Evolutionary conservation across 352 stramenopile genomes (phyloP).

Genomic region (Blastocystis sp.): DNA sequence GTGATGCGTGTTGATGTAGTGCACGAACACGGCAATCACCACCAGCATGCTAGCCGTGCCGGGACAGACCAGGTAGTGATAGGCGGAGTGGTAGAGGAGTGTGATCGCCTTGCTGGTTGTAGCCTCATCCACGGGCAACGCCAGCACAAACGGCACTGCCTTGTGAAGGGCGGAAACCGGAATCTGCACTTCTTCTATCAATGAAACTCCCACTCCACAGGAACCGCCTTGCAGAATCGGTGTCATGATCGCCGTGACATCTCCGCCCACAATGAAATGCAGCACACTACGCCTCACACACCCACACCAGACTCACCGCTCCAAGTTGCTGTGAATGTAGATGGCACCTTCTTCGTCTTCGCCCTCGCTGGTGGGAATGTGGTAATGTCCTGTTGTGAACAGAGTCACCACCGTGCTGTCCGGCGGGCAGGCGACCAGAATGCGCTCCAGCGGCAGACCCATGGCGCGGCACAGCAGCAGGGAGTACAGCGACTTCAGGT

Average conservation of each 20-base stretch:
- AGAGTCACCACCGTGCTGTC: not conserved
- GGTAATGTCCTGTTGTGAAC: not conserved
- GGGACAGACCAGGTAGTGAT: slow-evolving; percentile 38
- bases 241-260: slow-evolving; percentile 3
- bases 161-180: not conserved
- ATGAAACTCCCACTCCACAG: too few relatives aligned
- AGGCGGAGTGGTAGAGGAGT: not conserved
- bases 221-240: not conserved
- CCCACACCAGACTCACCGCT: not conserved
- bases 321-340: slow-evolving; percentile 21
- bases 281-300: not conserved
- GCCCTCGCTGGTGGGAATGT: not conserved
- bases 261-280: not conserved
- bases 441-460: slow-evolving; percentile 2
- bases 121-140: not conserved
- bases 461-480: not conserved
- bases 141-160: not conserved
- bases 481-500: slow-evolving; percentile 13
- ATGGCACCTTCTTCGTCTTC: not conserved
- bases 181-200: not conserved
- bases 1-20: not conserved
- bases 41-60: not conserved
- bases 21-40: not conserved
- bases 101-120: not conserved
- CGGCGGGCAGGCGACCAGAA: not conserved